A percentile compares a stretch with the other conserved stretches of the same genome.
Evolutionary conservation across 2,329 filamentous ascomycete species (phyloP).

Genomic region (Cytospora mali): DNA sequence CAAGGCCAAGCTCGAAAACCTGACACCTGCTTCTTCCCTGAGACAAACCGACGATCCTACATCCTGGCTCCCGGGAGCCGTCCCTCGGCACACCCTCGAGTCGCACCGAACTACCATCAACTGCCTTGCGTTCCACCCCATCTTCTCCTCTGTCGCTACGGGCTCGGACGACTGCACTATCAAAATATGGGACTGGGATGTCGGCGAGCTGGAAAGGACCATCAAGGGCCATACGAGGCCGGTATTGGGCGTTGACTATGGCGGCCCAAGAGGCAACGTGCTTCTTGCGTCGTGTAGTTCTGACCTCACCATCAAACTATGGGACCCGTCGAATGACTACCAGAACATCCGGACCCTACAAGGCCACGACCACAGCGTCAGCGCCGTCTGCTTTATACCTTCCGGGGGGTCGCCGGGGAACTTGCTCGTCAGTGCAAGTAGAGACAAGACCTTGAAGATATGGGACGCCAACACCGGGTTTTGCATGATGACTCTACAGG

Average conservation of each 20-base stretch:
- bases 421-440: conserved; percentile 79
- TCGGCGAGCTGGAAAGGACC: conserved; percentile 86
- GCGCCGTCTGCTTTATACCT: conserved; percentile 83
- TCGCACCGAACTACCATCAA: conserved; percentile 81
- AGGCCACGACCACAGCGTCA: conserved; percentile 91
- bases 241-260: conserved; percentile 87
- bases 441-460: conserved; percentile 82
- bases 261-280: conserved; percentile 77
- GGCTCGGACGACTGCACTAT: conserved; percentile 92
- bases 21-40: conserved; percentile 74
- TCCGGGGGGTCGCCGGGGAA: conserved; percentile 84
- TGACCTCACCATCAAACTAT: conserved; percentile 91
- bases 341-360: conserved; percentile 91
- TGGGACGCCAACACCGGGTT: conserved; percentile 95
- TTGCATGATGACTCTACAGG: conserved; percentile 82
- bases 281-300: conserved; percentile 81
- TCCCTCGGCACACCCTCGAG: conserved; percentile 79
- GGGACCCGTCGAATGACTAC: conserved; percentile 90
- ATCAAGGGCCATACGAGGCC: conserved; percentile 91
- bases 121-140: conserved; percentile 87
- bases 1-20: conserved; percentile 81
- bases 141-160: conserved; percentile 87
- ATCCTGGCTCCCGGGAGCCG: conserved; percentile 81
- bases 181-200: conserved; percentile 97
- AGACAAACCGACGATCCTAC: conserved; percentile 81